Evolutionary conservation across 345 rosid genomes (phyloP), one percentile per base, ranked within the genome.

Genomic region (thale cress (Arabidopsis thaliana)): DNA sequence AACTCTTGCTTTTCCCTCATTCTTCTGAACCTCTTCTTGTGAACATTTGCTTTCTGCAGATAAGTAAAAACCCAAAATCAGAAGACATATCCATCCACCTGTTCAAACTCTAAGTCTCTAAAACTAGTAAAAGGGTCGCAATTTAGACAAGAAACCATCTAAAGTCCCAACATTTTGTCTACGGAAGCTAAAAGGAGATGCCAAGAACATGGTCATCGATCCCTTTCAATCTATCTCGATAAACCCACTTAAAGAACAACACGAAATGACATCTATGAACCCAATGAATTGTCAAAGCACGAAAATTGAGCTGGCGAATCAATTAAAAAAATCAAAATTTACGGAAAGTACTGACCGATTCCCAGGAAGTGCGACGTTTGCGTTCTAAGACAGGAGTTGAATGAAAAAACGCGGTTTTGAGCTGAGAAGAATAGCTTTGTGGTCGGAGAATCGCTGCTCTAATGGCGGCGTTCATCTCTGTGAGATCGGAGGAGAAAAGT

Each of bases 331-430:
- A 59, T 40, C 32, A 33, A 60, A 50, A 7, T 16, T 46, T 22
- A 6, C 4, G 12, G 16, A 8, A 23, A 71, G 25, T 28, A 78
- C 86, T 69, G 36, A 88, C 91, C 57, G 67, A 61, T 42, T 84
- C 80, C 76, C 80, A 77, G 62, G 76, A 71, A 22, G 76, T 71
- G 59, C 76, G 83, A 32, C 85, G 82, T 83, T 82, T 86, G 79
- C 90, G 80, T 81, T 91, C 88, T 44, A 90, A 83, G 45, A 87
- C 83, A 1, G 89, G 84, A 3, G 93, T 84, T 20, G 91, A 83
- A 74, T 91, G 96, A 41, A 91, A 87, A 36, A 86, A 72, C 48
- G 84, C 77, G 51, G 70, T 20, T 59, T 74, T 80, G 22, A 70
- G 65, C 5, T 59, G 73, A 72, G 70, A 72, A 3, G 22, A 40